Evolutionary conservation across 305 asterid genomes (phyloP).

Genomic region (Fraxinus greggii): DNA sequence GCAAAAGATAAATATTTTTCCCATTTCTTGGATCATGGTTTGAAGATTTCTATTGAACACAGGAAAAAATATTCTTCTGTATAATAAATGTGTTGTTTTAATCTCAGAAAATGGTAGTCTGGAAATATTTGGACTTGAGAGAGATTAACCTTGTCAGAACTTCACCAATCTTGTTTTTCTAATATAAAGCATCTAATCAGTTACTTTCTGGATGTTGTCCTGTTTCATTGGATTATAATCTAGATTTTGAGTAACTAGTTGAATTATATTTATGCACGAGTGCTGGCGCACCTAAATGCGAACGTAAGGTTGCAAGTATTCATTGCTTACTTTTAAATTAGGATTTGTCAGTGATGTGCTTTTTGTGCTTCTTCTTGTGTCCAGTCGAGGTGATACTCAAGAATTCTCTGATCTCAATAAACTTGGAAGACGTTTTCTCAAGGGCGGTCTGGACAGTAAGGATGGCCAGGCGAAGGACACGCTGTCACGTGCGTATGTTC

Average conservation of each 20-base stretch:
- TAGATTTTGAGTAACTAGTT: slow-evolving; percentile 12
- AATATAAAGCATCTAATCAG: not conserved
- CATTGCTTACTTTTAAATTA: slow-evolving; percentile 6
- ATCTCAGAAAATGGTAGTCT: not conserved
- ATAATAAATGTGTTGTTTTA: not conserved
- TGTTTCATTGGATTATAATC: slow-evolving; percentile 1
- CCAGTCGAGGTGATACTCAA: slow-evolving; percentile 97
- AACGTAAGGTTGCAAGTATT: not conserved
- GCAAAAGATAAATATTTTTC: not conserved
- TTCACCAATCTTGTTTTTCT: not conserved
- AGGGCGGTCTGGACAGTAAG: slow-evolving; percentile 52
- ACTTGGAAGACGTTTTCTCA: slow-evolving; percentile 83
- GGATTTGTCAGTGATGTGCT: slow-evolving; percentile 28
- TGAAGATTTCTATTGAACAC: not conserved
- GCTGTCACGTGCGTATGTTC: slow-evolving; percentile 83
- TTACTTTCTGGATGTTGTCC: slow-evolving; percentile 2
- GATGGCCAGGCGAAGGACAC: slow-evolving; percentile 56
- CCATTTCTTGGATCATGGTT: not conserved
- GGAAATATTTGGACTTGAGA: not conserved
- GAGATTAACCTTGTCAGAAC: not conserved
- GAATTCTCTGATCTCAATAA: slow-evolving; percentile 90
- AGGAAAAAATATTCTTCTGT: not conserved
- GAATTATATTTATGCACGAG: not conserved
- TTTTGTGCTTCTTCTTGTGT: slow-evolving; percentile 33
- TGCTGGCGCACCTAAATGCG: not conserved